Base-by-base conservation (phyloP, 176 grass and related monocot genomes). In the Juncus inflexus region DNA sequence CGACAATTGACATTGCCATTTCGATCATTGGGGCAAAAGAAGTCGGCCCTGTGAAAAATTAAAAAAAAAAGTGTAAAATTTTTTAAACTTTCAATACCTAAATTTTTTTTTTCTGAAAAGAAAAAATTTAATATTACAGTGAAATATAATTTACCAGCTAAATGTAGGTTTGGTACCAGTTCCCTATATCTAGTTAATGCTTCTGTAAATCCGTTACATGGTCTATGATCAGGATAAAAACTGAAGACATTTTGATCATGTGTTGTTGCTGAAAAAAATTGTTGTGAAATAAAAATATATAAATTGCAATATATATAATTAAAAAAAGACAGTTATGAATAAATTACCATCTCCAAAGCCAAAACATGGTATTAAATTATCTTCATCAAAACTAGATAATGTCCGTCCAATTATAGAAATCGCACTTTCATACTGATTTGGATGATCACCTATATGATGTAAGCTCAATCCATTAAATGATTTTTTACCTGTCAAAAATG, bases 311-410 rank as follows among this genome's bases (percentile, higher is more conserved):
- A 42, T 37, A 63, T 15, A 40, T 69, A 69, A 15, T 39, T 7
- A 8, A 37, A 55, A 41, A 28, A 69, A 40, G 5, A 69, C 15
- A 40, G 16, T 0, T 9, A 69, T 16, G 8, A 58, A 2, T 70
- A 41, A 42, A 9, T 52, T 95, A 95, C 91, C 91, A 80, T 95
- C 91, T 68, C 91, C 91, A 80, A 95, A 95, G 51, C 91, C 91
- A 80, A 82, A 95, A 75, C 91, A 95, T 39, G 91, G 91, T 43
- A 95, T 90, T 75, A 95, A 85, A 61, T 95, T 95, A 73, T 95
- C 91, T 40, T 95, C 91, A 0, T 95, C 91, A 79, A 95, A 95
- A 60, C 61, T 52, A 55, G 91, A 80, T 47, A 95, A 80, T 35
- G 86, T 95, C 40, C 69, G 72, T 12, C 86, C 91, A 80, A 95